A percentile compares a stretch with the other conserved stretches of the same genome.
Conservation (phyloP, 495 filamentous ascomycete species). For the Penicillium diatomitis region DNA sequence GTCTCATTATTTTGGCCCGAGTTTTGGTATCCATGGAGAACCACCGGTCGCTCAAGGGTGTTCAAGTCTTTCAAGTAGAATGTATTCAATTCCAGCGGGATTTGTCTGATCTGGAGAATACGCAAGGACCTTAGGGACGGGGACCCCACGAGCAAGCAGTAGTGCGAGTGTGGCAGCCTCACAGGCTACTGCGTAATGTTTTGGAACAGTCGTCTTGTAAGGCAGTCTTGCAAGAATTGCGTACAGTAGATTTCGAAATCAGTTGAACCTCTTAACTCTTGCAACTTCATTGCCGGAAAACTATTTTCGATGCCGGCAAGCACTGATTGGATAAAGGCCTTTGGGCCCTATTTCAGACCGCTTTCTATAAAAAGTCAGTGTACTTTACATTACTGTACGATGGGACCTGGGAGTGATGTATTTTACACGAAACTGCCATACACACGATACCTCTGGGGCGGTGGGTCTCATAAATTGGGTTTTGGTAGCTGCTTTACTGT, state of each 20-base stretch:
- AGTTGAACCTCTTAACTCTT: too few species aligned
- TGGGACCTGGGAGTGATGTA: too few species aligned
- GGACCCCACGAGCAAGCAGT: constrained; percentile 17
- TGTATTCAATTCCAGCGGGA: constrained; percentile 20
- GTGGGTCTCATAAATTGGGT: too few species aligned
- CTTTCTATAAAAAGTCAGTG: too few species aligned
- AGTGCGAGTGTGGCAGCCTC: constrained; percentile 30
- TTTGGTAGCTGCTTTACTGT: too few species aligned
- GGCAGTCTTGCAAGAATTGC: constrained; percentile 20
- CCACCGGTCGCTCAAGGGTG: constrained; percentile 14
- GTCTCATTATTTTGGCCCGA: constrained; percentile 20
- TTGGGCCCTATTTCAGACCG: too few species aligned
- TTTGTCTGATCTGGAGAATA: constrained; percentile 15
- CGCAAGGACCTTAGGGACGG: constrained; percentile 16
- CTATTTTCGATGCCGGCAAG: too few species aligned
- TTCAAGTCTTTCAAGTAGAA: constrained; percentile 17
- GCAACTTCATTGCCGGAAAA: too few species aligned
- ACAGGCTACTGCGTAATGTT: constrained; percentile 20
- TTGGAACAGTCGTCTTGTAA: constrained; percentile 18
- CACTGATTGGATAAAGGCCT: too few species aligned
- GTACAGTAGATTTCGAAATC: background rate
- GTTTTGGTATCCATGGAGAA: constrained; percentile 17
- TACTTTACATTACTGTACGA: too few species aligned
- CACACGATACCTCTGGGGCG: too few species aligned
- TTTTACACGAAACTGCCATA: too few species aligned